Base-by-base conservation (phyloP, 1,139 yeast species). In the Pichia sp. region DNA sequence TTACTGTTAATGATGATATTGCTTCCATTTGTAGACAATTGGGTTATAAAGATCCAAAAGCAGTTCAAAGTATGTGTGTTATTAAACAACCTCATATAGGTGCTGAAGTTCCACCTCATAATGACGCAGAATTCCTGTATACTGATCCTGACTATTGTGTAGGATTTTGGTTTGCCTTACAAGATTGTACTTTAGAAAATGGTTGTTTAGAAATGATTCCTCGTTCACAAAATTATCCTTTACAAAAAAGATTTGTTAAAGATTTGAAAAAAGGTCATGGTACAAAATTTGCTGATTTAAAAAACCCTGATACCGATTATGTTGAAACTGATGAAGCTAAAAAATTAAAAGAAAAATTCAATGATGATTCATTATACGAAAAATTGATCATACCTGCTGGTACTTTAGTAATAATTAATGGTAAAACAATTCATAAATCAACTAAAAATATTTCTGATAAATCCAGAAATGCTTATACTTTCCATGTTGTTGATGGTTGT, bases 151-250 rank as follows among this genome's bases (percentile, higher is more conserved):
- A 74, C 45, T 66, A 79, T 3, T 89, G 92, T 0, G 62, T 84
- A 36, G 95, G 95, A 4, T 85, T 82, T 59, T 85, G 95, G 95
- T 78, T 80, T 57, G 92, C 95, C 0, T 65, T 85, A 52, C 89
- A 85, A 54, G 86, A 83, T 56, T 85, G 94, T 58, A 80, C 82
- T 2, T 52, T 61, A 6, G 67, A 66, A 7, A 85, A 85, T 59
- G 95, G 95, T 0, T 84, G 94, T 49, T 66, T 85, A 29, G 75
- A 79, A 49, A 83, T 74, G 57, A 70, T 76, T n/a, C 90, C 94
- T 0, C 92, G 92, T 0, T 75, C 87, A 3, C 95, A 85, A 58
- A 74, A 74, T 57, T 68, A 70, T 33, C 79, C 81, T 0, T 70
- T 85, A 6, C 67, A 71, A n/a, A 79, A 79, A 56, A 66, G 94